Base-by-base conservation (phyloP, 2,329 filamentous ascomycete genomes). In the Monascus ruber region DNA sequence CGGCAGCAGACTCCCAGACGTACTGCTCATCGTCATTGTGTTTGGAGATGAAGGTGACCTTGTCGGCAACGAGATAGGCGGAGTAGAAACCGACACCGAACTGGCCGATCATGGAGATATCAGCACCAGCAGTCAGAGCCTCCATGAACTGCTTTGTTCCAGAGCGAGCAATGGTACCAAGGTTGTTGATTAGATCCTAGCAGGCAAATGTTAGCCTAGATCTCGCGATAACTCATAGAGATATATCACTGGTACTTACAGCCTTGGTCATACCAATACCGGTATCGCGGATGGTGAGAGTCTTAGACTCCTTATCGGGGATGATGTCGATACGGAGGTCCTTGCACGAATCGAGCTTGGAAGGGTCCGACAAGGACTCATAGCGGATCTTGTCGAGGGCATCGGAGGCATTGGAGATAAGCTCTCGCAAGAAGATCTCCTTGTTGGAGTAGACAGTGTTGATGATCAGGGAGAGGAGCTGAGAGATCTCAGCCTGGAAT, bases 21-120 rank as follows among this genome's bases (percentile, higher is more conserved):
- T 98, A 98, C 76, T 98, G 91, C 78, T 98, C 91, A 62, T 98
- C 91, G 71, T 98, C 91, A 66, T 98, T 98, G 85, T 95, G 76
- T 81, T 96, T 98, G 60, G 91, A 96, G 69, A 94, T 63, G 65
- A 98, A 88, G 53, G 81, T 87, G 57, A 98, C 91, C 59, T 80
- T 81, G 77, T 98, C 91, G 66, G 91, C 91, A 55, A 98, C 91
- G 44, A 98, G 87, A 79, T 98, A 98, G 63, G 91, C 91, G 47
- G 91, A 96, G 82, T 98, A 98, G 85, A 98, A 98, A 83, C 91
- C 91, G 60, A 98, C 91, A 93, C 91, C 91, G 69, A 98, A 98
- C 75, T 98, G 91, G 64, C 91, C 91, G 68, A 98, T 98, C 91
- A 98, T 96, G 72, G 91, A 96, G 55, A 98, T 91, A 71, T 98